Percentiles rank a stretch among this genome's conserved stretches.
These are phyloP conservation scores for Fremontodendron californicum DNA, from an alignment of 345 rosid species.

Conservation along the genomic window DNA sequence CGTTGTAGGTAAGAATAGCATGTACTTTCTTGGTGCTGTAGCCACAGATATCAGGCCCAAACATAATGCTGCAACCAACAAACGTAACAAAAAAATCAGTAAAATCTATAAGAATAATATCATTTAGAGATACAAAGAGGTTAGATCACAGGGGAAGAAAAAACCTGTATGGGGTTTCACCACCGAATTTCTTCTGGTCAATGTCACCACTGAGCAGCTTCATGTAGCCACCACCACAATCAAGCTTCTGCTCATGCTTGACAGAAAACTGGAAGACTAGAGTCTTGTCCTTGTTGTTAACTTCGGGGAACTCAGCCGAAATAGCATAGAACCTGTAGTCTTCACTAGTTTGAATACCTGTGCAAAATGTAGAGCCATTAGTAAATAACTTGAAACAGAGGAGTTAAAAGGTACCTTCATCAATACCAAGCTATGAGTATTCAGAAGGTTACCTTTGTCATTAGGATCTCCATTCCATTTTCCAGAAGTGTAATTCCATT, in stretches of 20 bases:
- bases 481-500: slow-evolving; percentile 93
- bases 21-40: slow-evolving; percentile 96
- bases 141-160: background rate
- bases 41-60: slow-evolving; percentile 99
- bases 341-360: slow-evolving; percentile 96
- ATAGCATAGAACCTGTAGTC: slow-evolving; percentile 95
- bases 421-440: background rate
- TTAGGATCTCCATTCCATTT: slow-evolving; percentile 86
- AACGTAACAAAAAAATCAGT: background rate
- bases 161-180: slow-evolving; percentile 90
- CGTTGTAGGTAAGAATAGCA: slow-evolving; percentile 85
- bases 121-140: background rate
- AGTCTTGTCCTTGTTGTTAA: slow-evolving; percentile 88
- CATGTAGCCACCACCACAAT: slow-evolving; percentile 99
- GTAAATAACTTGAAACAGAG: background rate
- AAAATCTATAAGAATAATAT: background rate
- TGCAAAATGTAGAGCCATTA: background rate
- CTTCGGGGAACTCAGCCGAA: slow-evolving; percentile 83
- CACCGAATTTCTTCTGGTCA: slow-evolving; percentile 96
- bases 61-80: slow-evolving; percentile 74
- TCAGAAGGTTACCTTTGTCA: slow-evolving; percentile 63
- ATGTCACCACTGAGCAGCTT: slow-evolving; percentile 79
- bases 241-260: slow-evolving; percentile 99
- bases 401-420: background rate
- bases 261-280: slow-evolving; percentile 94